phyloP scores from a whole-genome alignment of 2,329 filamentous ascomycete species.

The Nigrospora oryzae region DNA sequence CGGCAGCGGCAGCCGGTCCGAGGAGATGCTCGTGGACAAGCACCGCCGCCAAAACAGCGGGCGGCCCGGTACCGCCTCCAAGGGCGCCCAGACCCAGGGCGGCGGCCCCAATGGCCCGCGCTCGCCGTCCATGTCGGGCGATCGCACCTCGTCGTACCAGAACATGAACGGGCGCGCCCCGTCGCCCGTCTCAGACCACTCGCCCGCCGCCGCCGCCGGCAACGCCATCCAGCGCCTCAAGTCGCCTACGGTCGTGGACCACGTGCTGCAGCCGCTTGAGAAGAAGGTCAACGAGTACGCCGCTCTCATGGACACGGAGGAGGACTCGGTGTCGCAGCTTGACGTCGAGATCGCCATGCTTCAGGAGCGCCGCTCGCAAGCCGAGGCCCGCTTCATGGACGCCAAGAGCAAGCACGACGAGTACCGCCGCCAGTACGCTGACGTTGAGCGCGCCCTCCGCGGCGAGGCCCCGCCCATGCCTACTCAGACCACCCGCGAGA shows the following conservation, averaged over 20 bases:
- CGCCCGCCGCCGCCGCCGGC: slow-evolving; percentile 7
- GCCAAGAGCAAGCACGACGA: slow-evolving; percentile 35
- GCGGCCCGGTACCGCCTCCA: slow-evolving; percentile 1
- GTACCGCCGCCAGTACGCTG: slow-evolving; percentile 29
- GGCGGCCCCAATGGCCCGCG: slow-evolving; percentile 3
- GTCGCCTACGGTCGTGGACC: slow-evolving; percentile 32
- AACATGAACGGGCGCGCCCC: slow-evolving; percentile 1
- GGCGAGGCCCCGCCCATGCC: slow-evolving; percentile 22
- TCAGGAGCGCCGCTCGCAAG: slow-evolving; percentile 29
- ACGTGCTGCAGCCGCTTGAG: slow-evolving; percentile 34
- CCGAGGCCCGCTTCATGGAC: slow-evolving; percentile 31
- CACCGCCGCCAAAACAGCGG: slow-evolving; percentile 17
- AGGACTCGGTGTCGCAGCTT: slow-evolving; percentile 30
- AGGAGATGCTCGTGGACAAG: slow-evolving; percentile 20
- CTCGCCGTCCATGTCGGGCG: not conserved
- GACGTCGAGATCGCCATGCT: slow-evolving; percentile 33
- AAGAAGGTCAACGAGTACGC: slow-evolving; percentile 35
- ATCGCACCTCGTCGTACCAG: too few relatives aligned
- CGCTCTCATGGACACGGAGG: slow-evolving; percentile 29
- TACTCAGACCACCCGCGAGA: not conserved
- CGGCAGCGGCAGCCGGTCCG: slow-evolving; percentile 18
- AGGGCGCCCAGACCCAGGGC: not conserved
- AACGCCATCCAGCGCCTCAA: slow-evolving; percentile 30
- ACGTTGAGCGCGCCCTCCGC: slow-evolving; percentile 31
- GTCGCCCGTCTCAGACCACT: not conserved